These are phyloP conservation scores for Puccinia novopanici DNA, from an alignment of 1,284 basidiomycete species.

Conservation along the genomic window DNA sequence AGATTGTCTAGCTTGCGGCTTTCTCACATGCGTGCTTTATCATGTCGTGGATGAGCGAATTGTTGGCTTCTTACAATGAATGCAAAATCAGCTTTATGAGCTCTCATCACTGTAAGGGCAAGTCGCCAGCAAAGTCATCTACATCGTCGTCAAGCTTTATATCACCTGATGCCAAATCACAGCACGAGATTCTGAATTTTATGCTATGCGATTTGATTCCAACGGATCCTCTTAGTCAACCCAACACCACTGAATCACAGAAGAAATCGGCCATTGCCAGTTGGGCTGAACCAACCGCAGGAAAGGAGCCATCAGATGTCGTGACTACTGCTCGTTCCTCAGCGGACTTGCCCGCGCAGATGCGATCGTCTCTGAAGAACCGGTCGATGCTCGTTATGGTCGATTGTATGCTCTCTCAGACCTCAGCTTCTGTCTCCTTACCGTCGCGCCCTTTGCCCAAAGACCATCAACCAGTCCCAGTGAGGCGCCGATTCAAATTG, in stretches of 20 bases:
- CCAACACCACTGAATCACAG: conserved; percentile 56
- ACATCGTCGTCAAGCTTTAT: conserved; percentile 65
- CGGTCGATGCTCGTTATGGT: no score
- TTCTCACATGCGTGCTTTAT: conserved; percentile 79
- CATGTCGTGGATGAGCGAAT: conserved; percentile 87
- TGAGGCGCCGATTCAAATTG: no score
- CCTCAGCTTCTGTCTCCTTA: no score
- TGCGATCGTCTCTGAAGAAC: no score
- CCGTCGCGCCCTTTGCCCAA: no score
- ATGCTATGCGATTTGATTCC: conserved; percentile 65
- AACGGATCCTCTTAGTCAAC: conserved; percentile 55
- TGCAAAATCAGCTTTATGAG: conserved; percentile 87
- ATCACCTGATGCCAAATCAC: conserved; percentile 52
- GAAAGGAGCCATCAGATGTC: no score
- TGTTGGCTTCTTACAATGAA: conserved; percentile 85
- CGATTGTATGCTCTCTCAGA: no score
- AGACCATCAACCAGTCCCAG: no score
- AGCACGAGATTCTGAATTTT: conserved; percentile 69
- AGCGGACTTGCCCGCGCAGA: no score
- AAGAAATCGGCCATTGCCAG: conserved; percentile 59
- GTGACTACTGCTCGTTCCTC: no score
- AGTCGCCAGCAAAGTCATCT: no score
- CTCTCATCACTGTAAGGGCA: conserved; percentile 70
- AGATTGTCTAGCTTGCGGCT: conserved; percentile 59
- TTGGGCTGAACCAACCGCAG: no score